A percentile compares a stretch with the other conserved stretches of the same genome.
These are phyloP conservation scores for Alternaria infectoria DNA, from an alignment of 2,329 filamentous ascomycete species.

Conservation along the genomic window DNA sequence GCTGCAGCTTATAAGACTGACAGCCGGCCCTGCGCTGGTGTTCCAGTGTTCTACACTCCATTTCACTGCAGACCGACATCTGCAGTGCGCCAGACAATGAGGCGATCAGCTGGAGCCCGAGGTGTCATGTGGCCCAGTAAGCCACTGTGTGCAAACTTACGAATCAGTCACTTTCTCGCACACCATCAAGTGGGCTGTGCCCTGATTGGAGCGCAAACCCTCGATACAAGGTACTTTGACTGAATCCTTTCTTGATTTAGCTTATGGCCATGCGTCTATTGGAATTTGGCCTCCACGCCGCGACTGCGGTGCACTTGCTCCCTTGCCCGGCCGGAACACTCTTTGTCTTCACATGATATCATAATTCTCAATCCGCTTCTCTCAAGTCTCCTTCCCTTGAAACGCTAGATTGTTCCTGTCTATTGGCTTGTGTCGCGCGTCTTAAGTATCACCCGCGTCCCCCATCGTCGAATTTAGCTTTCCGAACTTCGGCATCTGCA, in stretches of 20 bases:
- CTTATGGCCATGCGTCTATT: conserved; percentile 46
- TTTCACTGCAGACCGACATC: conserved; percentile 24
- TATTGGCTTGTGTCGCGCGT: conserved; percentile 29
- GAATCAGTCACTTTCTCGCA: conserved; percentile 47
- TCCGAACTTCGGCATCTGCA: conserved; percentile 37
- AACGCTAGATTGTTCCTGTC: conserved; percentile 24
- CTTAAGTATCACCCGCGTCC: conserved; percentile 41
- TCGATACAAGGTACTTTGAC: conserved; percentile 45
- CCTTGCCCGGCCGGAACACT: conserved; percentile 24
- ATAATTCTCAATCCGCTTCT: conserved; percentile 30
- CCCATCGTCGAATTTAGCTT: conserved; percentile 29
- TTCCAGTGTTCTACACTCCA: conserved; percentile 25
- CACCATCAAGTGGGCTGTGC: conserved; percentile 38
- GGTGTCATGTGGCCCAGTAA: conserved; percentile 47
- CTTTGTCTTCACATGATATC: conserved; percentile 43
- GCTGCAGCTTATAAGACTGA: conserved; percentile 33
- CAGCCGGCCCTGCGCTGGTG: conserved; percentile 16
- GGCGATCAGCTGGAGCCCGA: conserved; percentile 45
- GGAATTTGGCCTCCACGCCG: conserved; percentile 37
- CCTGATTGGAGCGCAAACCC: conserved; percentile 40
- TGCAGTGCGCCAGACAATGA: conserved; percentile 39
- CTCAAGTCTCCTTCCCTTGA: conserved; percentile 32
- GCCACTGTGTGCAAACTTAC: conserved; percentile 45
- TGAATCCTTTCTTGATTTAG: conserved; percentile 46
- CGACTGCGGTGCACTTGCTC: conserved; percentile 33